Conservation (phyloP, 192 early-diverging fungal genomes). For the Phlyctochytrium planicorne region DNA sequence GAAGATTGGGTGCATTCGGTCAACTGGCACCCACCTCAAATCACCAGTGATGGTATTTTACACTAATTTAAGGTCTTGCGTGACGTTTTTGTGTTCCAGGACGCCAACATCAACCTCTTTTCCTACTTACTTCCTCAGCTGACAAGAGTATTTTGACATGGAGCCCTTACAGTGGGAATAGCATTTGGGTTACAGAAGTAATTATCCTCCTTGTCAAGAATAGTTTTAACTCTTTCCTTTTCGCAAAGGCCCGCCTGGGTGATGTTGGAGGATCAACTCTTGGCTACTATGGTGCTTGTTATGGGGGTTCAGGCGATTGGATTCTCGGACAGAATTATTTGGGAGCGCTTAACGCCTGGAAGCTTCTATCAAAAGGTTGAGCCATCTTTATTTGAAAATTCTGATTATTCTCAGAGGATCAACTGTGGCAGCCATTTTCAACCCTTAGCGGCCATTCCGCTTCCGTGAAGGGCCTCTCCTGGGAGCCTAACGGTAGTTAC, state of each 20-base stretch:
- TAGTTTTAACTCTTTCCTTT: slow-evolving; percentile 27
- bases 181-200: slow-evolving; percentile 80
- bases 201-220: neutral
- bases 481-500: slow-evolving; percentile 76
- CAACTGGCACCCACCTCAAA: slow-evolving; percentile 68
- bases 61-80: neutral
- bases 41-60: neutral
- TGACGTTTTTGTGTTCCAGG: no score
- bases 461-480: slow-evolving; percentile 74
- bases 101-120: slow-evolving; percentile 64
- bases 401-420: neutral
- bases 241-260: slow-evolving; percentile 77
- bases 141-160: slow-evolving; percentile 93
- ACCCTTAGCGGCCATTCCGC: slow-evolving; percentile 81
- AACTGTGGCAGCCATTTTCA: slow-evolving; percentile 68
- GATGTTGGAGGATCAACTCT: slow-evolving; percentile 80
- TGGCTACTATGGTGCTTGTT: slow-evolving; percentile 79
- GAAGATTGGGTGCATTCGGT: slow-evolving; percentile 94
- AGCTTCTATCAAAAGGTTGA: slow-evolving; percentile 30
- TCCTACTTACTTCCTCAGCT: slow-evolving; percentile 79
- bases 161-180: slow-evolving; percentile 73
- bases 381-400: neutral
- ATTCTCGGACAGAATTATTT: slow-evolving; percentile 78
- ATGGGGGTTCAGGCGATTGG: slow-evolving; percentile 58
- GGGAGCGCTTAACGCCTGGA: slow-evolving; percentile 87